phyloP scores from a whole-genome alignment of 2,329 filamentous ascomycete genomes.

The Aspergillus bombycis region DNA sequence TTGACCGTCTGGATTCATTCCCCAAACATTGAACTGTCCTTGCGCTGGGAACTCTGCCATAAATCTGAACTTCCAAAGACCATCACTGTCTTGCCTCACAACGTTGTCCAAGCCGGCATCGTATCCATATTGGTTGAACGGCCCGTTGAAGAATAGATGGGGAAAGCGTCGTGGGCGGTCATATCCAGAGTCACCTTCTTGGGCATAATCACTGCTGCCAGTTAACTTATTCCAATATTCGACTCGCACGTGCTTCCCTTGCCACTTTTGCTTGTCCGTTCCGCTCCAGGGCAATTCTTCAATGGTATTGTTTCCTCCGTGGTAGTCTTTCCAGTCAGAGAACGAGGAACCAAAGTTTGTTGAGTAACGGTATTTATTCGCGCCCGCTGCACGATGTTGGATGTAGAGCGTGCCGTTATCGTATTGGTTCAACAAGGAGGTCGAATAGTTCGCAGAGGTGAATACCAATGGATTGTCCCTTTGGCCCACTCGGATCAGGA shows the following conservation, averaged over 20 bases:
- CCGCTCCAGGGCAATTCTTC: conserved; percentile 59
- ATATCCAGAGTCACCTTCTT: conserved; percentile 59
- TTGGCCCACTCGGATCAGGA: conserved; percentile 64
- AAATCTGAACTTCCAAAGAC: conserved; percentile 62
- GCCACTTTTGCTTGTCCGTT: conserved; percentile 61
- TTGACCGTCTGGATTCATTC: conserved; percentile 64
- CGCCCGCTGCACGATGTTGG: conserved; percentile 63
- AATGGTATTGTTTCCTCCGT: conserved; percentile 54
- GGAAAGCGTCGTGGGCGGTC: conserved; percentile 58
- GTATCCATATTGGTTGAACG: conserved; percentile 66
- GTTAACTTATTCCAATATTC: conserved; percentile 65
- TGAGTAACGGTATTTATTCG: conserved; percentile 65
- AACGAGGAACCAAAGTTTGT: conserved; percentile 64
- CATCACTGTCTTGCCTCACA: conserved; percentile 54
- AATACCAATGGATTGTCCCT: conserved; percentile 64
- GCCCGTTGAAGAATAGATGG: conserved; percentile 65
- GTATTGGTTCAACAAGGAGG: conserved; percentile 52
- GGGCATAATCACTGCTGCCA: conserved; percentile 62
- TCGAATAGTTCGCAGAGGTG: conserved; percentile 62
- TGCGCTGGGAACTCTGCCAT: conserved; percentile 66
- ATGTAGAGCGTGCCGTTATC: conserved; percentile 52
- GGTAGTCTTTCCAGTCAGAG: conserved; percentile 62
- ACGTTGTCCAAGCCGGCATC: conserved; percentile 61
- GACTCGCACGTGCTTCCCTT: conserved; percentile 63
- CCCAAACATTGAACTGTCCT: conserved; percentile 68